Conservation (phyloP, 1,284 basidiomycete species). For the Mycena sp. region DNA sequence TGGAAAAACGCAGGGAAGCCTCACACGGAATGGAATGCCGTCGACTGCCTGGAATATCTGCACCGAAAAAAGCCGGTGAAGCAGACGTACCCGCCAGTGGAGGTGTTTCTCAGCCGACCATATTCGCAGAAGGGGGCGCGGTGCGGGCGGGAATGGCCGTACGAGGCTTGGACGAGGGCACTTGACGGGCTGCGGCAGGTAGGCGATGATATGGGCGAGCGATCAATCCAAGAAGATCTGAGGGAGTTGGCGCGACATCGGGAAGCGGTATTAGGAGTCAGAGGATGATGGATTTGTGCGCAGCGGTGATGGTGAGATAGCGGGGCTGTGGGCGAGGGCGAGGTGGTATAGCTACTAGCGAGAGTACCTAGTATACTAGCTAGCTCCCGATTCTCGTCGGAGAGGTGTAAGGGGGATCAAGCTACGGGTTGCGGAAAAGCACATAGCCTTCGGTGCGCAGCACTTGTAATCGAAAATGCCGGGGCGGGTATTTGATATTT, state of each 20-base stretch:
- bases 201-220: constrained; percentile 62
- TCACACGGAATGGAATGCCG: constrained; percentile 59
- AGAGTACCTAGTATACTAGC: no score
- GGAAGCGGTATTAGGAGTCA: constrained; percentile 16
- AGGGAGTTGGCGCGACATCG: constrained; percentile 20
- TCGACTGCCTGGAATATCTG: constrained; percentile 67
- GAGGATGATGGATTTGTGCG: neutral
- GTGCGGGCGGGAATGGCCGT: constrained; percentile 75
- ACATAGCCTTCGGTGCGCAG: no score
- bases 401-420: no score
- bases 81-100: constrained; percentile 54
- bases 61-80: constrained; percentile 44
- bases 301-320: neutral
- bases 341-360: no score
- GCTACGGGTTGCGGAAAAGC: no score
- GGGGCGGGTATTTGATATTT: no score
- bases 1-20: constrained; percentile 51
- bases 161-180: constrained; percentile 67
- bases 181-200: constrained; percentile 57
- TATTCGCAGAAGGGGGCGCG: constrained; percentile 58
- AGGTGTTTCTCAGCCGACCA: constrained; percentile 60
- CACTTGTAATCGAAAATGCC: no score
- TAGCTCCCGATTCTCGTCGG: no score
- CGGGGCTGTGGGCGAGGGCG: neutral
- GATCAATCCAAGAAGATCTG: constrained; percentile 36